Percentiles rank a stretch among this genome's conserved stretches.
phyloP scores from a whole-genome alignment of 345 rosid genomes.

The Dimocarpus longan region DNA sequence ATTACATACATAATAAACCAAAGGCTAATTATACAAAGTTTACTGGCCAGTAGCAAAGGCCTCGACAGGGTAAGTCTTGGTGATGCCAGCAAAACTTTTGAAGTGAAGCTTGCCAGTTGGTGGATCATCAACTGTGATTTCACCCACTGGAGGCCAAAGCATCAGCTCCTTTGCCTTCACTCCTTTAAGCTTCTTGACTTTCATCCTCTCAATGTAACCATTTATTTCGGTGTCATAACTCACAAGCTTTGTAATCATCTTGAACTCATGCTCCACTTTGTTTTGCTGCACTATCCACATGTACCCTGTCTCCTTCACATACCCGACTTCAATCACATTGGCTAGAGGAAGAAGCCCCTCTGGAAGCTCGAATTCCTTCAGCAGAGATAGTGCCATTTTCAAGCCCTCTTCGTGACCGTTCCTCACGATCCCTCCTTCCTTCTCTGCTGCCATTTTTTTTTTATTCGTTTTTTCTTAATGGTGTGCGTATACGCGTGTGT shows the following conservation, averaged over 20 bases:
- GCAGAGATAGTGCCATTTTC: conserved; percentile 31
- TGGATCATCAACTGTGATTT: conserved; percentile 44
- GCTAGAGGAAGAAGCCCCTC: conserved; percentile 48
- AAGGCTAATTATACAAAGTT: neutral
- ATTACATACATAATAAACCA: too few species aligned
- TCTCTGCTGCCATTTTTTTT: conserved; percentile 20
- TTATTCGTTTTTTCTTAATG: neutral
- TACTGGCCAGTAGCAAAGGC: conserved; percentile 39
- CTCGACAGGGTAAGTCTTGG: conserved; percentile 55
- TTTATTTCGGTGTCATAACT: conserved; percentile 42
- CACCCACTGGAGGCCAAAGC: conserved; percentile 52
- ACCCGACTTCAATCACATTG: conserved; percentile 46
- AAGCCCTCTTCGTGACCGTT: conserved; percentile 34
- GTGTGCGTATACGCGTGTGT: neutral
- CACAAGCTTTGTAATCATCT: conserved; percentile 47
- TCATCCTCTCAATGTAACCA: conserved; percentile 34
- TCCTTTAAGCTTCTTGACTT: conserved; percentile 55
- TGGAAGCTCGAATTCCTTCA: conserved; percentile 42
- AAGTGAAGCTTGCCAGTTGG: conserved; percentile 45
- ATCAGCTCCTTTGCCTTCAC: conserved; percentile 70
- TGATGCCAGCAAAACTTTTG: conserved; percentile 62
- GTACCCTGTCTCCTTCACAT: conserved; percentile 44
- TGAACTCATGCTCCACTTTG: conserved; percentile 50
- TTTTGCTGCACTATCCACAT: conserved; percentile 55
- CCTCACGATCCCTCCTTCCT: conserved; percentile 36